phyloP scores from a whole-genome alignment of 1,284 basidiomycete genomes.

The Fomitopsis betulina region DNA sequence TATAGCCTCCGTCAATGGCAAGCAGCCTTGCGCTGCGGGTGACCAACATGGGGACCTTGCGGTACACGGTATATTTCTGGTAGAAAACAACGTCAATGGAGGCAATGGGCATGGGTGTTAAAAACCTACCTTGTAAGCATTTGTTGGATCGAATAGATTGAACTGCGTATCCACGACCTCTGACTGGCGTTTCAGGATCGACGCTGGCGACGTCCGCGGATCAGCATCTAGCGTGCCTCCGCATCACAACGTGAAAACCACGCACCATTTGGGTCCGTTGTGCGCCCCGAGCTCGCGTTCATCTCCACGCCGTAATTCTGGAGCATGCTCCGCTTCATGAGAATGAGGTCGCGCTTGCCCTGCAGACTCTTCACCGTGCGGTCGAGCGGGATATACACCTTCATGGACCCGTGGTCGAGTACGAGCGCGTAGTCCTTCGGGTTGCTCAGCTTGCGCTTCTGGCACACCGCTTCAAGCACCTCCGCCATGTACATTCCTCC shows the following conservation, averaged over 20 bases:
- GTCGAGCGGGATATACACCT: slow-evolving; percentile 88
- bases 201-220: slow-evolving; percentile 49
- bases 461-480: slow-evolving; percentile 83
- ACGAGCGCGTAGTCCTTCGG: slow-evolving; percentile 84
- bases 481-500: slow-evolving; percentile 98
- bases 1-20: slow-evolving; percentile 93
- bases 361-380: slow-evolving; percentile 93
- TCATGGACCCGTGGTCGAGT: slow-evolving; percentile 58
- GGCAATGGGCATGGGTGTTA: neutral
- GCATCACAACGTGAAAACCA: no score
- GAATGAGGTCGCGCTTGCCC: slow-evolving; percentile 79
- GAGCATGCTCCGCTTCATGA: slow-evolving; percentile 79
- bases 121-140: slow-evolving; percentile 75
- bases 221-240: slow-evolving; percentile 1
- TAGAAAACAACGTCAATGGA: neutral
- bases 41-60: slow-evolving; percentile 91
- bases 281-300: slow-evolving; percentile 52
- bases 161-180: slow-evolving; percentile 67
- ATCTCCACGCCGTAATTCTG: slow-evolving; percentile 64
- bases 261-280: slow-evolving; percentile 89
- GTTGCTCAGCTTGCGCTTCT: slow-evolving; percentile 67
- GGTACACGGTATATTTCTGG: slow-evolving; percentile 90
- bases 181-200: slow-evolving; percentile 84
- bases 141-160: slow-evolving; percentile 56
- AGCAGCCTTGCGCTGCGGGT: slow-evolving; percentile 88